Percentiles rank a stretch among this genome's conserved stretches.
Evolutionary conservation across 495 filamentous ascomycete species (phyloP).

Genomic region (Pyrenula aspistea): DNA sequence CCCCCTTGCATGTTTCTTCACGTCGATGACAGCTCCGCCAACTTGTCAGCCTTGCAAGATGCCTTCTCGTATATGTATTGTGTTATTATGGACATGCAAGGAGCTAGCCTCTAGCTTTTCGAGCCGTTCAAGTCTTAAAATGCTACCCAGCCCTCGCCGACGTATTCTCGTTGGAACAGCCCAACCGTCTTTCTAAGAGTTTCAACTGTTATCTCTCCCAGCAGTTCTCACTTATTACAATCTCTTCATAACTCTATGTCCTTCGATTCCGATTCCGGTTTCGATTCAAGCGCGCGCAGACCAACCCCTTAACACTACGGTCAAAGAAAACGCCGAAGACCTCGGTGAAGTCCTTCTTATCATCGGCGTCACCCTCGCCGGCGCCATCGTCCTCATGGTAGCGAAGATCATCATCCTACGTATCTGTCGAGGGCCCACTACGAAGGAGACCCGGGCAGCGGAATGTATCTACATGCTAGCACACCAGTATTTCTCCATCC

Average conservation of each 20-base stretch:
- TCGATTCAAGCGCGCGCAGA: neutral
- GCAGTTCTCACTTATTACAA: neutral
- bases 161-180: neutral
- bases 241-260: neutral
- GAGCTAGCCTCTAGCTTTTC: no score
- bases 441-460: neutral
- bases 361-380: neutral
- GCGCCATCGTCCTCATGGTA: neutral
- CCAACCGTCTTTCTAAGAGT: neutral
- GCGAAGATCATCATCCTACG: neutral
- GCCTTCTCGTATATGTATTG: neutral
- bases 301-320: neutral
- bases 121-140: no score
- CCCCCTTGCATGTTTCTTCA: neutral
- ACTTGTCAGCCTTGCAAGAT: neutral
- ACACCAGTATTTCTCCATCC: neutral
- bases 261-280: neutral
- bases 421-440: neutral
- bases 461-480: neutral
- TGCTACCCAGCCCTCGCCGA: no score
- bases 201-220: neutral
- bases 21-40: neutral
- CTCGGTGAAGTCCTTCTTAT: neutral
- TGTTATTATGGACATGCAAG: neutral
- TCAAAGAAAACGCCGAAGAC: no score